These are phyloP conservation scores for Lasiodiplodia sp. DNA, from an alignment of 2,329 filamentous ascomycete genomes.

Conservation along the genomic window DNA sequence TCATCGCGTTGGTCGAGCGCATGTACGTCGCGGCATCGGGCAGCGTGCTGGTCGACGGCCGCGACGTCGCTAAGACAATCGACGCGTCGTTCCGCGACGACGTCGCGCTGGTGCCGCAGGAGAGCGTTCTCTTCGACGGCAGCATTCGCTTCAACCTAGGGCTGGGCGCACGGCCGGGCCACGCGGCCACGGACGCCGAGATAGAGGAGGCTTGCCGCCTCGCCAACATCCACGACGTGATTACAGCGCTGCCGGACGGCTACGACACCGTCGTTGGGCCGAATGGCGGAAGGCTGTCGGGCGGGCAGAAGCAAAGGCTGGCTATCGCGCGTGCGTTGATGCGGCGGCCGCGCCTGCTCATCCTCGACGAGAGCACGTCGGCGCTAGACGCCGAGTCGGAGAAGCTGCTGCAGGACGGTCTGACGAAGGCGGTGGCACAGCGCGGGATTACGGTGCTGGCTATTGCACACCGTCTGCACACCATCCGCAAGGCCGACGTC, in stretches of 20 bases:
- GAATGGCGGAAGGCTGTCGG: conserved; percentile 50
- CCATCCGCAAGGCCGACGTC: conserved; percentile 51
- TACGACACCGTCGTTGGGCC: conserved; percentile 64
- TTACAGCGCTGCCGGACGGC: conserved; percentile 67
- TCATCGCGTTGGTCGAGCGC: conserved; percentile 62
- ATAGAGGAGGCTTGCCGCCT: conserved; percentile 71
- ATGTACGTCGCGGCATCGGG: conserved; percentile 63
- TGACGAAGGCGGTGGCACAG: conserved; percentile 42
- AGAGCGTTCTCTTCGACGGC: conserved; percentile 57
- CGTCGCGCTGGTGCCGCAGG: conserved; percentile 57
- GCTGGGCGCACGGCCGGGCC: conserved; percentile 60
- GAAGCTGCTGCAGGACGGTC: conserved; percentile 47
- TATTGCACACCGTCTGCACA: conserved; percentile 54
- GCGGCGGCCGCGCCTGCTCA: conserved; percentile 49
- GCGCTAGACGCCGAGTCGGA: conserved; percentile 54
- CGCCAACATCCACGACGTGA: conserved; percentile 75
- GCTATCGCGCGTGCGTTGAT: conserved; percentile 53
- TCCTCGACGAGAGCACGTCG: conserved; percentile 53
- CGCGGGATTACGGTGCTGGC: conserved; percentile 51
- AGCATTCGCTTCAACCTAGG: conserved; percentile 57
- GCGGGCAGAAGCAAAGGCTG: conserved; percentile 52
- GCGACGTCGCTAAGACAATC: conserved; percentile 48
- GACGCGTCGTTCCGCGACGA: conserved; percentile 32
- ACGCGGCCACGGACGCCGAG: conserved; percentile 64
- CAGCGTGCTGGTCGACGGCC: conserved; percentile 59